phyloP scores from a whole-genome alignment of 1,284 basidiomycete species.

The Apiotrichum montevideense region DNA sequence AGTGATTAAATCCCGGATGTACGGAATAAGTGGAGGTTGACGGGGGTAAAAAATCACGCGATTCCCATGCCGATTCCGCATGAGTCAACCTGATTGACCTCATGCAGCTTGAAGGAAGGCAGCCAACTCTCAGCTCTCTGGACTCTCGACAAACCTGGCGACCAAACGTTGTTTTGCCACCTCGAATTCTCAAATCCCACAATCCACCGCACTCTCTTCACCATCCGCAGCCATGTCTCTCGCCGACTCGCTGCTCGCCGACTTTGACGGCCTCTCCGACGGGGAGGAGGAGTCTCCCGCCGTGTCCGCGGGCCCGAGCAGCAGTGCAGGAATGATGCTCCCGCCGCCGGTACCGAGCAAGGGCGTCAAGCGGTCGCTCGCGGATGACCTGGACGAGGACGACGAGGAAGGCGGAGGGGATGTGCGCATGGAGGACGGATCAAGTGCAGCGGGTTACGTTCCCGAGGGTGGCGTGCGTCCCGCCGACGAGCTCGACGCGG shows the following conservation, averaged over 20 bases:
- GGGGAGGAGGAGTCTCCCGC: slow-evolving; percentile 24
- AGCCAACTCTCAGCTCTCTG: too few species aligned
- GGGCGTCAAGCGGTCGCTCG: slow-evolving; percentile 10
- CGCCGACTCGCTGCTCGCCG: slow-evolving; percentile 47
- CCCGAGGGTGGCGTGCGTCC: slow-evolving; percentile 84
- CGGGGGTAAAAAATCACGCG: too few species aligned
- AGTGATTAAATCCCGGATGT: too few species aligned
- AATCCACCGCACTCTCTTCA: background rate
- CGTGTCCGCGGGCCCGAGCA: slow-evolving; percentile 15
- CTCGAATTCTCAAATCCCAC: background rate
- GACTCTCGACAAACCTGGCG: too few species aligned
- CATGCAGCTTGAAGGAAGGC: too few species aligned
- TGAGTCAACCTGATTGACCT: too few species aligned
- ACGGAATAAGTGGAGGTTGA: too few species aligned
- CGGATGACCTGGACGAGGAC: slow-evolving; percentile 13
- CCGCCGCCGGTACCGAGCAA: slow-evolving; percentile 5
- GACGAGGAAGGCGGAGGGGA: slow-evolving; percentile 24
- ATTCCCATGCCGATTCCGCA: too few species aligned
- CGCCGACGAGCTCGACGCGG: slow-evolving; percentile 85
- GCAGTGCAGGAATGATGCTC: slow-evolving; percentile 2
- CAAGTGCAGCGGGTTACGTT: slow-evolving; percentile 54
- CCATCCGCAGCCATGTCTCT: slow-evolving; percentile 39
- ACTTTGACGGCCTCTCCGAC: slow-evolving; percentile 47
- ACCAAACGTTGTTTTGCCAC: slow-evolving; percentile 1
- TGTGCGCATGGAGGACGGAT: slow-evolving; percentile 39